These are phyloP conservation scores for Colletotrichum sp. DNA, from an alignment of 2,329 filamentous ascomycete species.

Conservation along the genomic window DNA sequence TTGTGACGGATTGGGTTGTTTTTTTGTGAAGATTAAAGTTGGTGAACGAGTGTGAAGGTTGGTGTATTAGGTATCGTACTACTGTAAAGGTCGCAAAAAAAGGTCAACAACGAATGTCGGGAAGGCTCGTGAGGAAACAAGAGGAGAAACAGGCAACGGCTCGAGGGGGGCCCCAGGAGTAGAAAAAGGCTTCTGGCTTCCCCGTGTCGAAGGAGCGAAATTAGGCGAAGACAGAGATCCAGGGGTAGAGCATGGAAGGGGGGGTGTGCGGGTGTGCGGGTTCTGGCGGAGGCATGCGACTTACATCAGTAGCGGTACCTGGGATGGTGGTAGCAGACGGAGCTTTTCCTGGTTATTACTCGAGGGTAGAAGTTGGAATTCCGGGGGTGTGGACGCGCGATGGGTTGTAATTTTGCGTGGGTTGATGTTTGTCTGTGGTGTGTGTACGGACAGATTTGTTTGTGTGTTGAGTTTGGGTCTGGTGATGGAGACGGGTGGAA, in stretches of 20 bases:
- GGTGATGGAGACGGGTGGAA: not conserved
- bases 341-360: constrained; percentile 13
- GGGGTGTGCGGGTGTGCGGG: constrained; percentile 4
- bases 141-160: not conserved
- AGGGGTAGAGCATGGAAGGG: constrained; percentile 18
- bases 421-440: not conserved
- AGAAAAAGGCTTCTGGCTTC: constrained; percentile 19
- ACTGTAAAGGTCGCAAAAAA: constrained; percentile 10
- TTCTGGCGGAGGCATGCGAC: constrained; percentile 14
- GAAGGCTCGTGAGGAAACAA: constrained; percentile 16
- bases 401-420: not conserved
- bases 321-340: not conserved
- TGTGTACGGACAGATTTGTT: not conserved
- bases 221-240: constrained; percentile 16
- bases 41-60: constrained; percentile 8
- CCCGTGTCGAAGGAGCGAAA: constrained; percentile 14
- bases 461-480: not conserved
- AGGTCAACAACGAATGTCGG: constrained; percentile 20
- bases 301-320: constrained; percentile 14
- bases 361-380: not conserved
- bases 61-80: constrained; percentile 17
- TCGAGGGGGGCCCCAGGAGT: constrained; percentile 7
- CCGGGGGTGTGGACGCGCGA: not conserved
- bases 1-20: constrained; percentile 28
- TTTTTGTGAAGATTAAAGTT: constrained; percentile 9